Conservation (phyloP, 2,329 filamentous ascomycete genomes). For the Aspergillus sp. region DNA sequence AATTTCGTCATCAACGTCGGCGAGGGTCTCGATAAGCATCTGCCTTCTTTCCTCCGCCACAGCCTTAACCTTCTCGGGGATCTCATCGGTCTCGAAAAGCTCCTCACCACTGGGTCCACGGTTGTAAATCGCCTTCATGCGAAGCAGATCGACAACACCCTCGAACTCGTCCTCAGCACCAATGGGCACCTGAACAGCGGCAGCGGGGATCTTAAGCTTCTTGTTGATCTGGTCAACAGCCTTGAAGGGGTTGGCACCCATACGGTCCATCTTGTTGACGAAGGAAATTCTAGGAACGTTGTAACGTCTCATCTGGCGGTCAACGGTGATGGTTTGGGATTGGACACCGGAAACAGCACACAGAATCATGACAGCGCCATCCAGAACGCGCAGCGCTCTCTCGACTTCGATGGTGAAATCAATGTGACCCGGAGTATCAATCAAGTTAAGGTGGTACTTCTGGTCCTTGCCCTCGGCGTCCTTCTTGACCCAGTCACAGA, state of each 20-base stretch:
- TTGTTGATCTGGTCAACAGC: constrained; percentile 96
- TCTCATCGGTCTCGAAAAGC: constrained; percentile 73
- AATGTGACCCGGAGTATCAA: constrained; percentile 97
- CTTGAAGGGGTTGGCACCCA: constrained; percentile 98
- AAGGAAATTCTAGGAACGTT: constrained; percentile 95
- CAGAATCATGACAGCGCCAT: constrained; percentile 97
- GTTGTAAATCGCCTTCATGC: constrained; percentile 92
- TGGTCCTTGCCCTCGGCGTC: constrained; percentile 76
- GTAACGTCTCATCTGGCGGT: constrained; percentile 98
- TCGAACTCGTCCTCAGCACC: constrained; percentile 88
- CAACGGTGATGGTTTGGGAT: constrained; percentile 96
- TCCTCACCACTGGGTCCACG: constrained; percentile 79
- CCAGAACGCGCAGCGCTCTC: constrained; percentile 87
- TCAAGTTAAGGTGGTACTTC: constrained; percentile 96
- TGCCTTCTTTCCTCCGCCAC: constrained; percentile 79
- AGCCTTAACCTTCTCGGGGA: constrained; percentile 76
- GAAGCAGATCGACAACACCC: constrained; percentile 88
- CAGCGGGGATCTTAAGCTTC: constrained; percentile 90
- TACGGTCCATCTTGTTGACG: constrained; percentile 99
- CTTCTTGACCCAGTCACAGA: constrained; percentile 93
- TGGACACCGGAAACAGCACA: constrained; percentile 97
- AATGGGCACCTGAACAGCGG: constrained; percentile 92
- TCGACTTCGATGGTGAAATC: constrained; percentile 99
- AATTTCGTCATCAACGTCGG: constrained; percentile 97
- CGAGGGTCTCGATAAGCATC: constrained; percentile 88